Evolutionary conservation across 2,329 filamentous ascomycete species (phyloP), one percentile per base, ranked within the genome.

Genomic region (Phaeophleospora eucalypticola): DNA sequence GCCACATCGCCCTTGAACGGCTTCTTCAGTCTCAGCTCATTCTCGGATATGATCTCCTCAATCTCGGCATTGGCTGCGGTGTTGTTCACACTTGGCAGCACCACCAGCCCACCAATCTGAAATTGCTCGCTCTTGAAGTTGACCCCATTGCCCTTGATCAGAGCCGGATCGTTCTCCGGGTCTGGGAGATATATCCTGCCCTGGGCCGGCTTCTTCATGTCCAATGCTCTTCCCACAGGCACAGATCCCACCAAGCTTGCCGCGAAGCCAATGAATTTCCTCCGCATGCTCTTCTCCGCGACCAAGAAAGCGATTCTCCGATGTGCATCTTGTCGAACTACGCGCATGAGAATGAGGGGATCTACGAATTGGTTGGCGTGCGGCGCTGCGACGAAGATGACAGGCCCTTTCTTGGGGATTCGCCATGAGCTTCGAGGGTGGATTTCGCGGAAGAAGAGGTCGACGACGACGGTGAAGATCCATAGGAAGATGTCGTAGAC

Each of bases 281-380:
- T 83, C 61, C 88, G 83, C 71, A 97, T 94, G 2, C 90, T 96
- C 67, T 96, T 97, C 60, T 94, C 90, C 17, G 93, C 93, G 52
- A 95, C 93, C 41, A 98, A 80, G 63, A 95, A 90, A 43, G 89
- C 89, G 48, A 95, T 88, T 44, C 93, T 87, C 57, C 93, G 87
- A 57, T 86, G 83, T 45, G 89, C 86, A 72, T 96, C 90, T 64
- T 81, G 84, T 56, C 88, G 86, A 48, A 97, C 81, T 12, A 89
- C 89, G 56, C 90, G 85, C 81, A 95, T 94, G 43, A 98, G 79
- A 57, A 97, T 86, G 42, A 98, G 79, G 44, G 89, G 91, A 64
- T 98, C 93, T 64, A 97, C 90, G 59, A 98, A 98, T 84, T 93
- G 89, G 68, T 98, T 98, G 50, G 91, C 91, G 75, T 98, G 93